Evolutionary conservation across 2,329 filamentous ascomycete species (phyloP), one percentile per base, ranked within the genome.

Genomic region (Pseudogymnoascus sp.): DNA sequence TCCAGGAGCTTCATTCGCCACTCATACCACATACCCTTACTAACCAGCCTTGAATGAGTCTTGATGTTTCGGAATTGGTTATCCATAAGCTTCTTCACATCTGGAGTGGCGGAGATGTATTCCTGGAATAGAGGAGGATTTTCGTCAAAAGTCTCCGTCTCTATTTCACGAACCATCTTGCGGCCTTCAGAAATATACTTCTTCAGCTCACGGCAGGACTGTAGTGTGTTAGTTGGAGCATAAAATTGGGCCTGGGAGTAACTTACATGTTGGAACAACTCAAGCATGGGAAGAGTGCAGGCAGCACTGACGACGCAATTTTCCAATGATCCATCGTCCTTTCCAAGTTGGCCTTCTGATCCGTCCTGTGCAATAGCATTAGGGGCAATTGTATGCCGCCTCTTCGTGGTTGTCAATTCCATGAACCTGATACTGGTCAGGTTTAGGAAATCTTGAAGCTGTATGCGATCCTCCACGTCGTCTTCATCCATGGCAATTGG

Each of bases 51-150:
- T 14, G 93, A 91, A 74, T 96, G 90, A 0, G 91, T 93, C 79
- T 97, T 97, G 75, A 96, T 89, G 71, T 97, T 97, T 75, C 96
- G 95, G 80, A 99, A 95, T 73, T 97, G 93, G 68, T 90, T 95
- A 77, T 99, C 93, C 88, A 99, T 96, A 61, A 96, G 82, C 3
- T 85, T 77, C 71, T 90, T 92, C 73, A 96, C 87, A 66, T 96
- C 91, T 0, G 91, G 85, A 0, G 90, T 84, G 25, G 93, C 93
- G 8, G 88, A 87, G 67, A 96, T 86, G 73, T 99, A 99, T 73
- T 97, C 95, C 64, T 86, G 87, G 77, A 99, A 96, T 1, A 99
- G 81, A 0, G 91, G 86, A 7, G 95, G 95, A 70, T 97, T 97
- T 64, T 97, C 91, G 67, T 91, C 88, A 66, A 90, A 87, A 0